Base-by-base conservation (phyloP, 1,284 basidiomycete species). In the Sutorius eximius region DNA sequence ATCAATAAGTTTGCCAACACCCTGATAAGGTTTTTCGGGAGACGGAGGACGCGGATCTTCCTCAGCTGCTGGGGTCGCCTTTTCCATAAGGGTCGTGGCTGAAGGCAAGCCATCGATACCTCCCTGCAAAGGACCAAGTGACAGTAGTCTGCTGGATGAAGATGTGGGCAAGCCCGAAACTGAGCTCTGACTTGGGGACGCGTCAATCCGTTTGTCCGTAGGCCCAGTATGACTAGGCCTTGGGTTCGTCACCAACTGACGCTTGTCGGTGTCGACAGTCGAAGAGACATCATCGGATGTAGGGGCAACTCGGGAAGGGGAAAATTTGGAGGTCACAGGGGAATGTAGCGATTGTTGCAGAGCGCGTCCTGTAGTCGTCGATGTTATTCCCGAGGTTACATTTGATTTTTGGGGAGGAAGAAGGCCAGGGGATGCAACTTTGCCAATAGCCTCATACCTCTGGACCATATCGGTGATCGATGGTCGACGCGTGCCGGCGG, bases 391-490 rank as follows among this genome's bases (percentile, higher is more conserved):
- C 11, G 62, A 34, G 2, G 46, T 34, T 38, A 43, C 47, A 2
- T 65, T 59, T 18, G 77, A 70, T 59, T 77, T 81, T 3, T 67
- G 43, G 20, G 65, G 57, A 20, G 73, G 66, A 45, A 75, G 71
- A 11, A 70, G 63, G 51, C 66, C 49, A 27, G 66, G n/a, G 37
- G 64, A 57, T 48, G 61, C 49, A 27, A 69, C 60, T 57, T 68
- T 72, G 20, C 61, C 69, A 54, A 89, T 85, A 10, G 82, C 81
- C 69, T 92, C 89, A 66, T 85, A 92, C 42, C 76, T 79, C 59
- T 88, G 86, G 20, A 92, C 90, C 80, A 91, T 89, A 63, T 91
- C 84, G 45, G 89, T 83, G 57, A 91, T 92, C 0, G 90, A 92
- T 16, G 84, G 87, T 45, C 89, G 77, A 20, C 89, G 78, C 9